Evolutionary conservation across 805 yeast species (phyloP), one percentile per base, ranked within the genome.

Genomic region (Kluyveromyces siamensis): DNA sequence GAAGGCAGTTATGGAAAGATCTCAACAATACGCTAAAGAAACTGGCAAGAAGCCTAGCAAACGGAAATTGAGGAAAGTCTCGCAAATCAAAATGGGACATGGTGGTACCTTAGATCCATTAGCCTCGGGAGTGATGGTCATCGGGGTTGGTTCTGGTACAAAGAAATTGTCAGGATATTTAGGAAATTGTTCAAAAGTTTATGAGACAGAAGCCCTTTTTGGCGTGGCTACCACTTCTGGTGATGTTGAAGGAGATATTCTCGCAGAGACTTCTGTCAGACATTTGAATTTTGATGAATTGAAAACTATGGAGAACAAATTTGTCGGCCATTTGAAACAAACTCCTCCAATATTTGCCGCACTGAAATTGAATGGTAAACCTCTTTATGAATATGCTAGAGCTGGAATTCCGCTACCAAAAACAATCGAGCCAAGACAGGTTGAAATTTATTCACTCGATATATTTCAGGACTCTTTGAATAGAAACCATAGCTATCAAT

Each of bases 101-200:
- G 99, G 99, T 17, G 99, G 99, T 9, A 93, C 99, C 0, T 71
- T 93, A 37, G 99, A 93, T 60, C 97, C 98, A 0, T 68, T 87
- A 40, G 99, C 99, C 0, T 81, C 89, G n/a, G 99, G 99, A 10
- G 90, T 91, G 1, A 66, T 87, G 40, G 91, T 95, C 1, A 74
- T 93, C 48, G 99, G 99, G 6, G 79, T 93, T n/a, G 96, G 96
- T 6, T 53, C 73, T 1, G 99, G 99, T 2, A 93, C 99, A 2
- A 95, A 91, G 63, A 72, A 77, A 61, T 70, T 93, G 40, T 83
- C 80, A 48, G 72, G 77, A 51, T 89, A 84, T 59, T 72, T 91
- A 18, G 80, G 80, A 30, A 84, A 83, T 30, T 83, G 95, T 51
- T 74, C 76, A 8, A 93, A 93, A 60, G 77, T 81, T 2, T 93